These are phyloP conservation scores for Aechmea fasciata DNA, from an alignment of 176 grass and related monocot genomes.

Conservation along the genomic window DNA sequence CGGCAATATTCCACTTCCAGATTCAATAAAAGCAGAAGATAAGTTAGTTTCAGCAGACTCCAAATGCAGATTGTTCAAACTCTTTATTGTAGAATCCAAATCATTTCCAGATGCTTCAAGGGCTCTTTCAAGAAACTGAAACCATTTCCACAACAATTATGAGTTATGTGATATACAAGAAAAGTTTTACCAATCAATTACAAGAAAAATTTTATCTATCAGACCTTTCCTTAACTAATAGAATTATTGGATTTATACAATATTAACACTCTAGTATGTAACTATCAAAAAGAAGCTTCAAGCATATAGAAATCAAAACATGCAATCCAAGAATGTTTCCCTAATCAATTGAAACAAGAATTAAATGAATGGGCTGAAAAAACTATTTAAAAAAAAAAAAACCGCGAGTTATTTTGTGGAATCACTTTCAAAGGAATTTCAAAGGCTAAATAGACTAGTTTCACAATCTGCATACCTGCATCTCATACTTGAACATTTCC, in stretches of 20 bases:
- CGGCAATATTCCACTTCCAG: slow-evolving; percentile 30
- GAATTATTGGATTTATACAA: neutral
- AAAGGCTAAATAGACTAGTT: neutral
- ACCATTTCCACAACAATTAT: slow-evolving; percentile 19
- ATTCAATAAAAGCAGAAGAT: slow-evolving; percentile 22
- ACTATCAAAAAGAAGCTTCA: neutral
- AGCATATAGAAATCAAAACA: neutral
- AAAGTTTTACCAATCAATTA: neutral
- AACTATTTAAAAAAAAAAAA: too few species aligned
- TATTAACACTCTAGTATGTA: neutral
- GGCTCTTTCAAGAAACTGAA: slow-evolving; percentile 74
- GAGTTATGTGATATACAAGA: neutral
- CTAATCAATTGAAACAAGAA: too few species aligned
- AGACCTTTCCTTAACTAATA: neutral
- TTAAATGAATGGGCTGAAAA: too few species aligned
- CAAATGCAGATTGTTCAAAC: slow-evolving; percentile 51
- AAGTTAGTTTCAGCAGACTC: slow-evolving; percentile 35
- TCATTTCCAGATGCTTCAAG: slow-evolving; percentile 78
- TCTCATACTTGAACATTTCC: slow-evolving; percentile 7
- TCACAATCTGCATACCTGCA: slow-evolving; percentile 1
- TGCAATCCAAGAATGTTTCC: too few species aligned
- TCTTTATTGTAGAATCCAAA: slow-evolving; percentile 78
- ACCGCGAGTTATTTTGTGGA: too few species aligned
- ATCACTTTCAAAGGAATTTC: neutral
- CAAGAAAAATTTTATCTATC: neutral